Evolutionary conservation across 2,329 filamentous ascomycete species (phyloP).

Genomic region (Hymenoscyphus occultus): DNA sequence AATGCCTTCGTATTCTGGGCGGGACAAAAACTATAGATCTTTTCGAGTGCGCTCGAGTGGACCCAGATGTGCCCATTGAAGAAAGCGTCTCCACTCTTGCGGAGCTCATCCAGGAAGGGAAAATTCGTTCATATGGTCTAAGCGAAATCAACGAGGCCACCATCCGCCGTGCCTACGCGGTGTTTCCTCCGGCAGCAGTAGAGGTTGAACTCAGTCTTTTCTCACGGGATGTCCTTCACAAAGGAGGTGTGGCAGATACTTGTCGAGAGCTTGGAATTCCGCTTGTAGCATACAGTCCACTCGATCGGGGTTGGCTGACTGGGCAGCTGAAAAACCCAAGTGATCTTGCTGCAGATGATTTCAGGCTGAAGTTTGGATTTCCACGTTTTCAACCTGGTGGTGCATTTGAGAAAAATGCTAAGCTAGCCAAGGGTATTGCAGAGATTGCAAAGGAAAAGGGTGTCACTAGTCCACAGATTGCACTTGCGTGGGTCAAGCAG

Average conservation of each 20-base stretch:
- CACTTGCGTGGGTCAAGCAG: slow-evolving; percentile 35
- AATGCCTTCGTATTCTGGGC: slow-evolving; percentile 46
- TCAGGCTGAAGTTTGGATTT: slow-evolving; percentile 50
- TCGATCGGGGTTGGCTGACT: slow-evolving; percentile 58
- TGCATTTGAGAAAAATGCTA: slow-evolving; percentile 60
- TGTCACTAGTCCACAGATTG: slow-evolving; percentile 59
- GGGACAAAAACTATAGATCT: slow-evolving; percentile 51
- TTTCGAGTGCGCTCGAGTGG: slow-evolving; percentile 50
- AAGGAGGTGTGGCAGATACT: slow-evolving; percentile 41
- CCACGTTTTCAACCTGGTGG: slow-evolving; percentile 59
- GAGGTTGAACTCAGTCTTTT: slow-evolving; percentile 46
- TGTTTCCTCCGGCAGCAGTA: slow-evolving; percentile 41
- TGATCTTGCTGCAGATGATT: slow-evolving; percentile 53
- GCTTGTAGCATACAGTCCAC: slow-evolving; percentile 60
- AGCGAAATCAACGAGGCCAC: slow-evolving; percentile 42
- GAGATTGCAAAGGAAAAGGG: slow-evolving; percentile 57
- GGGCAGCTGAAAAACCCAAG: slow-evolving; percentile 47
- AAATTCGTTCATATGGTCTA: slow-evolving; percentile 43
- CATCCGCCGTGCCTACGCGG: slow-evolving; percentile 39
- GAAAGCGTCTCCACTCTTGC: slow-evolving; percentile 27
- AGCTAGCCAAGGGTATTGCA: slow-evolving; percentile 56
- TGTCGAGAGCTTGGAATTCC: slow-evolving; percentile 61
- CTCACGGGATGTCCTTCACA: slow-evolving; percentile 35
- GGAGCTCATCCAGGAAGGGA: slow-evolving; percentile 40
- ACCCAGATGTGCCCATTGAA: slow-evolving; percentile 43